Conservation (phyloP, 108 stramenopile genomes). For the Nannochloropsis gaditana region DNA sequence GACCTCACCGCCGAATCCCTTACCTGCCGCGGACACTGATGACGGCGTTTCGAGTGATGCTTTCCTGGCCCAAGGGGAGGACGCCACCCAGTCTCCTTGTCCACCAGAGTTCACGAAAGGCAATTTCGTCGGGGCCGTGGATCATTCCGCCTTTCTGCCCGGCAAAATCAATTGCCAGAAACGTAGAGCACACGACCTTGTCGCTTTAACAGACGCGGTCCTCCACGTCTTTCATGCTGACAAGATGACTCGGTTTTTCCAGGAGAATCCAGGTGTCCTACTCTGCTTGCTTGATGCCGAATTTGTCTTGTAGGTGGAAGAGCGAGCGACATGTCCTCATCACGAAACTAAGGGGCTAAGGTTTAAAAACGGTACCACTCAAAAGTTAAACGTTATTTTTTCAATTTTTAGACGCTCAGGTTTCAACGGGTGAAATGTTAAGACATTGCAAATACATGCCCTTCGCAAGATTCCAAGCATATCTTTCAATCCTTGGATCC, state of each 20-base stretch:
- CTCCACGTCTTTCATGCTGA: neutral
- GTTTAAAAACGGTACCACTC: too few species aligned
- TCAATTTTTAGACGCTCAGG: too few species aligned
- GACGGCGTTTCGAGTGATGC: neutral
- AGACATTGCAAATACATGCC: too few species aligned
- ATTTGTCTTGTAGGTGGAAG: neutral
- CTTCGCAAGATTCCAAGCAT: too few species aligned
- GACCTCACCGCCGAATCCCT: neutral
- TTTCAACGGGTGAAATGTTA: too few species aligned
- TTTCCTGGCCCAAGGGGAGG: neutral
- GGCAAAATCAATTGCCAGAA: neutral
- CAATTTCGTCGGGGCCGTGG: neutral
- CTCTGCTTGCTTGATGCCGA: neutral
- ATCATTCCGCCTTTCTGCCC: conserved; percentile 10
- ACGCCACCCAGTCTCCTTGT: neutral
- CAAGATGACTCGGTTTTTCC: neutral
- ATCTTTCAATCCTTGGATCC: neutral
- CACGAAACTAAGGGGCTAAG: too few species aligned
- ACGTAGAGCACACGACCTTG: neutral
- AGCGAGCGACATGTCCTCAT: neutral
- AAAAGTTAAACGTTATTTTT: too few species aligned
- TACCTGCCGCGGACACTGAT: neutral
- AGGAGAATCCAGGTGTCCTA: neutral
- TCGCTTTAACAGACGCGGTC: neutral
- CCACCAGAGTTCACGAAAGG: neutral